Base-by-base conservation (phyloP, 495 filamentous ascomycete species). In the Neurospora intermedia region DNA sequence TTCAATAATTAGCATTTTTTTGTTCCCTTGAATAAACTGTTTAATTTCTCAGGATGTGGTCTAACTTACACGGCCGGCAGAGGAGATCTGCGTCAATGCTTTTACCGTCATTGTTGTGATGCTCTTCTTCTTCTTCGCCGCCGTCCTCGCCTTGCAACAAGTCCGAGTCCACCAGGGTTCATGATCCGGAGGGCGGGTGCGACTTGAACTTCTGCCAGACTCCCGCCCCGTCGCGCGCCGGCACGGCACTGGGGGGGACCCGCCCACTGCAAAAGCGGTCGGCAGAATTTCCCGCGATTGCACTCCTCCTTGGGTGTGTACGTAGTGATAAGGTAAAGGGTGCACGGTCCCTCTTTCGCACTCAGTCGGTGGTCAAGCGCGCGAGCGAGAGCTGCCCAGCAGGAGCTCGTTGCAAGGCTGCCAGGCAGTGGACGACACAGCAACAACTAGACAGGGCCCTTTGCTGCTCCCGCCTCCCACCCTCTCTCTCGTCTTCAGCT, bases 51-150 rank as follows among this genome's bases (percentile, higher is more conserved):
- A 43, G 16, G 16, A 4, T 46, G 66, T 2, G 9, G 42, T 2
- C 31, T 5, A 20, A 74, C 83, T 54, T 85, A 91, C 90, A 81
- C 89, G 88, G 80, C 86, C 83, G 74, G 85, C 84, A n/a, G 90
- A 87, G 20, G 90, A 87, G n/a, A 88, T 80, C 76, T 86, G 76
- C 88, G 84, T 76, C 46, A 86, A 69, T 62, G 87, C 92, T 79
- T 85, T 84, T 66, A 95, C 84, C 31, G 91, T 88, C 93, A 95
- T 96, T 75, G 78, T 62, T 62, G 54, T 62, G 54, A 62, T 62
- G 54, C 54, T 62, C 54, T 62, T 62, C 54, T 62, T 62, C 54
- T 62, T 62, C 11, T 23, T 87, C 70, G 75, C 66, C 75, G 78
- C 38, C 74, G 76, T 73, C 75, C 69, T 69, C 74, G 23, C 54